A percentile compares a stretch with the other conserved stretches of the same genome.
Evolutionary conservation across 1,139 yeast genomes (phyloP).

Genomic region (Geotrichum citri-aurantii): DNA sequence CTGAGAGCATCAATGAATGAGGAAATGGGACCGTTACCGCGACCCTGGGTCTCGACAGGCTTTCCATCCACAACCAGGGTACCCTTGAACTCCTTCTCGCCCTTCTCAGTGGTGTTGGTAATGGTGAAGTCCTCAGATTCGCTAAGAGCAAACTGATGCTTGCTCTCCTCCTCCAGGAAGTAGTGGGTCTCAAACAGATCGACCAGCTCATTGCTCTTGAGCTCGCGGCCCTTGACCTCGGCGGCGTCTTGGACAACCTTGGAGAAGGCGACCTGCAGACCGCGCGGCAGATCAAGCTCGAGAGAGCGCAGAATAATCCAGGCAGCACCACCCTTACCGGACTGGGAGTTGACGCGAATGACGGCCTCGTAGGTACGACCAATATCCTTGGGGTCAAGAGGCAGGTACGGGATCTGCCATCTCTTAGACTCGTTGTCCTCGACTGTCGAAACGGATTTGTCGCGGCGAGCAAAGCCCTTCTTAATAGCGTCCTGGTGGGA

Average conservation of each 20-base stretch:
- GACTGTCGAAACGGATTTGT: constrained; percentile 37
- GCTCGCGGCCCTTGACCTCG: constrained; percentile 78
- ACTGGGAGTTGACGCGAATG: constrained; percentile 94
- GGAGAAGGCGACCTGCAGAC: constrained; percentile 85
- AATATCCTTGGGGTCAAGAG: constrained; percentile 92
- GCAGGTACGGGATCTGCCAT: constrained; percentile 92
- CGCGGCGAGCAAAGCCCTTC: constrained; percentile 75
- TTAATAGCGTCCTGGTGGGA: constrained; percentile 98
- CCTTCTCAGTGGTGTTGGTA: constrained; percentile 33
- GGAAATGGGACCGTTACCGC: constrained; percentile 94
- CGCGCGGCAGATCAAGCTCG: constrained; percentile 89
- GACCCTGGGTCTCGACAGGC: constrained; percentile 45
- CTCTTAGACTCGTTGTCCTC: constrained; percentile 30
- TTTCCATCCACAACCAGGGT: constrained; percentile 47
- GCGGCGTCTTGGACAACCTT: constrained; percentile 76
- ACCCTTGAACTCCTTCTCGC: constrained; percentile 48
- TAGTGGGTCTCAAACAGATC: constrained; percentile 67
- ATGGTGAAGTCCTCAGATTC: constrained; percentile 31
- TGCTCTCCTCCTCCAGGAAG: constrained; percentile 44
- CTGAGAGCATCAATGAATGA: constrained; percentile 78
- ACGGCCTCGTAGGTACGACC: constrained; percentile 98
- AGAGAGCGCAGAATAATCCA: constrained; percentile 88
- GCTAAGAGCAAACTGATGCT: constrained; percentile 26
- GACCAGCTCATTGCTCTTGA: constrained; percentile 70
- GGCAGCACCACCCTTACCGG: constrained; percentile 98